Evolutionary conservation across 345 rosid species (phyloP), one percentile per base, ranked within the genome.

Genomic region (Clarkia xantiana): DNA sequence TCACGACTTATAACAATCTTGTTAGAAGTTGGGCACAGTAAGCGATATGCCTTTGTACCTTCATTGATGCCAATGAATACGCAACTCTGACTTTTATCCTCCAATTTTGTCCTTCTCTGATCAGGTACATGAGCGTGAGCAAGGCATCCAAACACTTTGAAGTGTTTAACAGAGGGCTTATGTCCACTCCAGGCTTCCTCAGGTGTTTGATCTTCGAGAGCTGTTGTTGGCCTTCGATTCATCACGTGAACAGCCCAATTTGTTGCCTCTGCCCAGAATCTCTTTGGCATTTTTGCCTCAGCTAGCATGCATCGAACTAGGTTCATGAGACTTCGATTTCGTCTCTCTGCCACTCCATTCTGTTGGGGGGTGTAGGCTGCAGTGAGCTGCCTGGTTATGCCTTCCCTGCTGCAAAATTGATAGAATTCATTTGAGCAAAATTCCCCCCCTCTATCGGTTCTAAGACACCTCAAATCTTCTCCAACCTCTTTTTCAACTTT

Each of bases 311-410:
- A 16, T 45, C 2, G 17, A 10, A 3, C 14, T n/a, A 45, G n/a
- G n/a, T n/a, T n/a, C n/a, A n/a, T n/a, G n/a, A n/a, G n/a, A n/a
- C n/a, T n/a, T n/a, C n/a, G n/a, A n/a, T 40, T 40, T 19, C 40
- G 18, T 10, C 34, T 14, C 45, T 52, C 45, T 3, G 14, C 1
- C 11, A 34, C 34, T 14, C 16, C 29, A 16, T 52, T 52, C 18
- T 15, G 45, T 52, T 52, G 38, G 10, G 44, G 52, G 10, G 52
- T 6, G 23, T 49, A 38, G 5, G n/a, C n/a, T n/a, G n/a, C n/a
- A n/a, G n/a, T n/a, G n/a, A n/a, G n/a, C n/a, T n/a, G n/a, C n/a
- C n/a, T n/a, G n/a, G n/a, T n/a, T n/a, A n/a, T n/a, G n/a, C n/a
- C n/a, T n/a, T n/a, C n/a, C n/a, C n/a, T n/a, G n/a, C n/a, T n/a